Conservation (phyloP, 768 basidiomycete species). For the Hortiboletus flavorubellus region DNA sequence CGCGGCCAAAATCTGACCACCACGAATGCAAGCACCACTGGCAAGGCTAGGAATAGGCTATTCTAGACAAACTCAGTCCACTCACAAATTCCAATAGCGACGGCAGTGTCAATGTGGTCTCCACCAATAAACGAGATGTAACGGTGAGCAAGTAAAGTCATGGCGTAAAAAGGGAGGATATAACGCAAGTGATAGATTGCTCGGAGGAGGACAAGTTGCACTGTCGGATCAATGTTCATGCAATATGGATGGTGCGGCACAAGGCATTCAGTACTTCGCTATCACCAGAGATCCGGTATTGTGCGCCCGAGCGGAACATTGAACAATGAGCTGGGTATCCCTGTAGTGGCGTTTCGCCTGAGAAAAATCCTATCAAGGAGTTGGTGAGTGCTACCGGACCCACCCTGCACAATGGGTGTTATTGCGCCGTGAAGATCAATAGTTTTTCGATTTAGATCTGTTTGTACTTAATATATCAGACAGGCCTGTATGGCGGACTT, state of each 20-base stretch:
- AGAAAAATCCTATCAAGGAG: too few species aligned
- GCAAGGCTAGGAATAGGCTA: not conserved
- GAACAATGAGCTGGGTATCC: too few species aligned
- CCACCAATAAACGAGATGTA: not conserved
- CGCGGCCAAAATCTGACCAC: not conserved
- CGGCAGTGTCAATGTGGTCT: not conserved
- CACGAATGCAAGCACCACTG: slow-evolving; percentile 1
- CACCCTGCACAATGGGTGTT: too few species aligned
- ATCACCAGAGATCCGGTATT: too few species aligned
- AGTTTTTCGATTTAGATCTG: not conserved
- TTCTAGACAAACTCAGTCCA: not conserved
- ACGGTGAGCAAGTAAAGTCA: not conserved
- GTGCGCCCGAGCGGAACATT: too few species aligned
- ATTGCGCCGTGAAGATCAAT: not conserved
- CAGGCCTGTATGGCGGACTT: not conserved
- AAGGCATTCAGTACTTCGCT: too few species aligned
- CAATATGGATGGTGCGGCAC: not conserved
- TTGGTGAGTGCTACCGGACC: too few species aligned
- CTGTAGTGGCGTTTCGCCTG: too few species aligned
- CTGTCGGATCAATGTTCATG: not conserved
- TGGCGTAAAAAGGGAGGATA: not conserved
- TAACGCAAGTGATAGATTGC: not conserved
- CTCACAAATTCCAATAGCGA: slow-evolving; percentile 4
- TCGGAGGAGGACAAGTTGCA: not conserved
- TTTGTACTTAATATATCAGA: not conserved